These are phyloP conservation scores for Acer saccharum DNA, from an alignment of 345 rosid genomes.

Conservation along the genomic window DNA sequence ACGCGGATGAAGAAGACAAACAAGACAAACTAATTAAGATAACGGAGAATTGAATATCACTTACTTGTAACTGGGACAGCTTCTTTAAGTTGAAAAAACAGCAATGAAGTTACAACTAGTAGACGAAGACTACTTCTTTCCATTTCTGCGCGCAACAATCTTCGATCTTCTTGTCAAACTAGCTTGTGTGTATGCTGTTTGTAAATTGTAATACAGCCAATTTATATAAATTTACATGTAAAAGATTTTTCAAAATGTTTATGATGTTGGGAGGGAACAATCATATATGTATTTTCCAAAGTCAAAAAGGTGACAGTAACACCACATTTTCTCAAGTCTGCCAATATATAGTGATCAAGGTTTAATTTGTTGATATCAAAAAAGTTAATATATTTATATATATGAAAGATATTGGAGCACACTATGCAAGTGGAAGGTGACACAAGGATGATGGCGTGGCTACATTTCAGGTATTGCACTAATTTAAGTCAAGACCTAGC, in stretches of 20 bases:
- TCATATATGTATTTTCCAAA: constrained; percentile 5
- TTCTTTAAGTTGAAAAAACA: constrained; percentile 33
- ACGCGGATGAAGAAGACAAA: neutral
- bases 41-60: neutral
- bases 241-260: constrained; percentile 14
- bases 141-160: constrained; percentile 31
- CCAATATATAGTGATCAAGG: constrained; percentile 1
- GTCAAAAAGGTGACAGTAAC: constrained; percentile 28
- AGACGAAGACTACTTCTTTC: constrained; percentile 37
- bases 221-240: constrained; percentile 19
- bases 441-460: constrained; percentile 26
- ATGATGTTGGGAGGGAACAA: constrained; percentile 9
- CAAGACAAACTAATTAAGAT: neutral
- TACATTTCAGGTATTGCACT: constrained; percentile 15
- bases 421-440: constrained; percentile 41
- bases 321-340: neutral
- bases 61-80: constrained; percentile 51
- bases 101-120: constrained; percentile 36
- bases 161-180: neutral
- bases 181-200: neutral
- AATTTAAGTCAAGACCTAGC: constrained; percentile 22
- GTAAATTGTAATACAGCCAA: neutral
- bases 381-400: neutral
- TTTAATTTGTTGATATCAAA: neutral
- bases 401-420: constrained; percentile 30